Percentiles rank a stretch among this genome's conserved stretches.
Conservation (phyloP, 805 yeast genomes). For the Starmera amethionina region DNA sequence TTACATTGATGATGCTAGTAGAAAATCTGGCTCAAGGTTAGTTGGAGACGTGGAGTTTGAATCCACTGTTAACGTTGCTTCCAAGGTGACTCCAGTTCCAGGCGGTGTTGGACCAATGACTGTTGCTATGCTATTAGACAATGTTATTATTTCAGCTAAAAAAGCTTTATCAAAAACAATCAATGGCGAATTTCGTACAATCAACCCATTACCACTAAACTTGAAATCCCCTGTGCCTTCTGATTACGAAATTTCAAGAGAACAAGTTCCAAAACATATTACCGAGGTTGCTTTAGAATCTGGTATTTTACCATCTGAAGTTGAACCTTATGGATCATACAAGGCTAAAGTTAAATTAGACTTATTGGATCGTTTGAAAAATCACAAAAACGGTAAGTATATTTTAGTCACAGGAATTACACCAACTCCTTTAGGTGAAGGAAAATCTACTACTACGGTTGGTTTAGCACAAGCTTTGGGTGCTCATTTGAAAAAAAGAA, state of each 20-base stretch:
- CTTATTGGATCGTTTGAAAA: constrained; percentile 56
- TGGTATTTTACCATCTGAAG: constrained; percentile 69
- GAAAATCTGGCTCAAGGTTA: constrained; percentile 69
- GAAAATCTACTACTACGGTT: constrained; percentile 92
- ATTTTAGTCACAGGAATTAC: constrained; percentile 95
- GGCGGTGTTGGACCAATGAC: constrained; percentile 99
- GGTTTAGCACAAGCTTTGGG: constrained; percentile 96
- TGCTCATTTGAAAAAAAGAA: constrained; percentile 73
- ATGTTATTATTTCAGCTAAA: constrained; percentile 74
- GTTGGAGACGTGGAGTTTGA: constrained; percentile 94
- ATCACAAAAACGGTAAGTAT: constrained; percentile 67
- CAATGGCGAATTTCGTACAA: constrained; percentile 36
- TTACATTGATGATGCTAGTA: constrained; percentile 65
- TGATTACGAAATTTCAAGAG: constrained; percentile 83
- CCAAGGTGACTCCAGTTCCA: constrained; percentile 89
- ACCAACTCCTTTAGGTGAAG: constrained; percentile 97
- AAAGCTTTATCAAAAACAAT: constrained; percentile 30
- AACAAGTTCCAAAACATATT: constrained; percentile 80
- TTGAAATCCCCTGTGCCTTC: constrained; percentile 70
- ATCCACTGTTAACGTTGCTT: constrained; percentile 50
- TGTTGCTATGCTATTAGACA: constrained; percentile 86
- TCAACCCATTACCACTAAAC: constrained; percentile 47
- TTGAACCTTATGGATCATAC: constrained; percentile 81
- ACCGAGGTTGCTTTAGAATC: constrained; percentile 66
- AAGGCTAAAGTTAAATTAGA: constrained; percentile 81